phyloP scores from a whole-genome alignment of 1,284 basidiomycete species.

The Ceratobasidium sp. region DNA sequence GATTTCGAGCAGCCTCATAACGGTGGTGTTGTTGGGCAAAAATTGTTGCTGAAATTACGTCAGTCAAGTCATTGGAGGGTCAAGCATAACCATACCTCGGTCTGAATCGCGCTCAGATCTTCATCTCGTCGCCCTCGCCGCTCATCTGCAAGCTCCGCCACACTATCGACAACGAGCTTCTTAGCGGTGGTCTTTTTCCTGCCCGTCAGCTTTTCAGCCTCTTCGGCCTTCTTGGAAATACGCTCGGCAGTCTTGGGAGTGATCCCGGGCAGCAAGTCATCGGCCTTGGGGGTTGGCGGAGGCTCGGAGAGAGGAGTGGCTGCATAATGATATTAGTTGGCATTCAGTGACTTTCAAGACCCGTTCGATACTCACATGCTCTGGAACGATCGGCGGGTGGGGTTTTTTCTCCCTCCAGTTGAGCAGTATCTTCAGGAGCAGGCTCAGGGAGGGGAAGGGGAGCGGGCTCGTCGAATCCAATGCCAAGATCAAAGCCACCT shows the following conservation, averaged over 20 bases:
- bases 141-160: slow-evolving; percentile 82
- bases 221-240: slow-evolving; percentile 47
- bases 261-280: slow-evolving; percentile 51
- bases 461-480: slow-evolving; percentile 63
- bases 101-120: slow-evolving; percentile 77
- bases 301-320: slow-evolving; percentile 75
- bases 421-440: slow-evolving; percentile 48
- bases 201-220: slow-evolving; percentile 59
- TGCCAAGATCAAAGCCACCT: slow-evolving; percentile 61
- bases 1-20: slow-evolving; percentile 83
- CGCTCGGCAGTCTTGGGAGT: slow-evolving; percentile 59
- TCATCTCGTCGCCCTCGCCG: slow-evolving; percentile 62
- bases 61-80: slow-evolving; percentile 5
- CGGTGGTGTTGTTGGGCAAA: slow-evolving; percentile 79
- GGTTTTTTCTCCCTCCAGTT: slow-evolving; percentile 47
- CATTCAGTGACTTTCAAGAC: slow-evolving; percentile 35
- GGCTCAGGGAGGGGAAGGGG: slow-evolving; percentile 12
- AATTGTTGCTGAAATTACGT: slow-evolving; percentile 62
- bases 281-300: slow-evolving; percentile 71
- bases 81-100: slow-evolving; percentile 52
- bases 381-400: slow-evolving; percentile 66
- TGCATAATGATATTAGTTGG: slow-evolving; percentile 46
- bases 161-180: slow-evolving; percentile 62
- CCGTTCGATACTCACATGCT: slow-evolving; percentile 61
- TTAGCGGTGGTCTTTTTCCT: slow-evolving; percentile 77